Evolutionary conservation across 140 eudicot genomes (phyloP), one percentile per base, ranked within the genome.

Genomic region (Anethum foeniculum): DNA sequence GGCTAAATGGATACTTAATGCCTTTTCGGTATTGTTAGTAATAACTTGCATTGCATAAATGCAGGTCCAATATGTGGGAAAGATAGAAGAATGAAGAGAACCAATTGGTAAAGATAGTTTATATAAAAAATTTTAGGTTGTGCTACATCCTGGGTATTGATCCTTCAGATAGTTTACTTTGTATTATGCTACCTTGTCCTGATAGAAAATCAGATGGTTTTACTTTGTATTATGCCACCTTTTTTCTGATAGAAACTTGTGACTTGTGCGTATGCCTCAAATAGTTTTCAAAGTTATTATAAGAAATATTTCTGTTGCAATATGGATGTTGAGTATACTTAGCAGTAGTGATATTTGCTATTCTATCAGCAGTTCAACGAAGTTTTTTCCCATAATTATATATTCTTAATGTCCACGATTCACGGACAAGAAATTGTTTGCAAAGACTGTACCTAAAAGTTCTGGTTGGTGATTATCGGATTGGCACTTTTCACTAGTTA

Each of bases 51-150:
- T 27, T 60, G 68, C 32, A 2, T 51, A 5, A 14, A 23, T 62
- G 76, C 74, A 71, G 48, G 48, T 71, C 48, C 43, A 21, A 71
- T 39, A 71, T 71, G 27, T 71, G 27, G 15, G 23, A 39, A 47
- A 25, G 64, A 75, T 46, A 47, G 62, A 28, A 46, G 79, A 48
- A 13, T 27, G 39, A 48, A 75, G 79, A 48, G 62, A 75, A 25
- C 65, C 79, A 75, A 14, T 18, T 46, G 79, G 51, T 75, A 75
- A 75, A 75, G 64, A 75, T 75, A 75, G 79, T 46, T 75, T 10
- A 47, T 47, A 34, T 15, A 27, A 46, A 38, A 34, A 75, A 25
- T 75, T 64, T 32, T 75, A 75, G 79, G 49, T 27, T 21, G 56
- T 44, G 78, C 10, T 43, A 25, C 78, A 43, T 74, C 78, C 11